Evolutionary conservation across 140 eudicot species (phyloP), one percentile per base, ranked within the genome.

Genomic region (Bidens hawaiensis): DNA sequence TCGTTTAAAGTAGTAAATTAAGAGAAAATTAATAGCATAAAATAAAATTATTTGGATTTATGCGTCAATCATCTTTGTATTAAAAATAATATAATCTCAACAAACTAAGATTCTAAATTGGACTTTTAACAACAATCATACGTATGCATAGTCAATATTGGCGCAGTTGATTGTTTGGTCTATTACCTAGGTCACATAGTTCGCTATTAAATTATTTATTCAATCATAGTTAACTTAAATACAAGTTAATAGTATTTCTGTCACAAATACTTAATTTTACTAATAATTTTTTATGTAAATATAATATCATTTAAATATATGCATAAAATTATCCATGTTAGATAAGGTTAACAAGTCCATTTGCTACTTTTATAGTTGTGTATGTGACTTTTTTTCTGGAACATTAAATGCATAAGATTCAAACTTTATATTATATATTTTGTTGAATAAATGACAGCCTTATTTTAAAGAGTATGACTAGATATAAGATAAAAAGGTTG

Each of bases 401-500:
- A 52, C 18, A 52, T 23, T 52, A 52, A 52, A 52, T 52, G 59
- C 59, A 23, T 52, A 52, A 19, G 56, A 21, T 49, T 49, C 10
- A 21, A 25, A 52, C 19, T 23, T 52, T 6, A 24, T 4, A 36
- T 21, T 46, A 17, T 53, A 53, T 53, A 25, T 23, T 26, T n/a
- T 26, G 5, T 14, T 53, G 38, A 53, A 26, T 23, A 26, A 53
- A 53, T 53, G 11, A 53, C 60, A 25, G 38, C 58, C 49, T 55
- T 42, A 42, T 28, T 13, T 68, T 7, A 22, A 18, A 13, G 34
- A 55, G 27, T 17, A 23, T 51, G 16, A 53, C 18, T 52, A 24
- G 76, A 71, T 72, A 71, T 72, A 72, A 63, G 77, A 62, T 72
- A 54, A 72, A 72, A 62, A 63, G 42, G 60, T 54, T 55, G 17